Percentiles rank a stretch among this genome's conserved stretches.
These are phyloP conservation scores for Lipomyces chichibuensis DNA, from an alignment of 805 yeast species.

Conservation along the genomic window DNA sequence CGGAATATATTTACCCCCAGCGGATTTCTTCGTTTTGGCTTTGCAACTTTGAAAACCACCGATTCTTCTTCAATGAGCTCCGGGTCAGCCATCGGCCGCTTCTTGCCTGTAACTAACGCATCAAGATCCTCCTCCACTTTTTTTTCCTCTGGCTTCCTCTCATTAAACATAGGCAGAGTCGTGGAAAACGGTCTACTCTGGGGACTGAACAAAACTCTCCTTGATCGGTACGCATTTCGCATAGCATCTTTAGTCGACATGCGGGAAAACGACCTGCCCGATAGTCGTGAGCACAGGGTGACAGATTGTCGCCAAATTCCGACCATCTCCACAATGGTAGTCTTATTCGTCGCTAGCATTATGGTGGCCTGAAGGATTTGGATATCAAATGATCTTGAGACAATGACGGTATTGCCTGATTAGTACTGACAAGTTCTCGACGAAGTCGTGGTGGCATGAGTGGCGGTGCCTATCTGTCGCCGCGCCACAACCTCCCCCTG, in stretches of 20 bases:
- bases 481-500: neutral
- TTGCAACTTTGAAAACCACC: constrained; percentile 20
- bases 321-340: neutral
- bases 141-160: constrained; percentile 3
- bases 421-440: too few relatives aligned
- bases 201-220: neutral
- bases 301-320: neutral
- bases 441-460: neutral
- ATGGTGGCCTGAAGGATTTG: neutral
- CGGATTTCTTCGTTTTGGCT: constrained; percentile 13
- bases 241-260: neutral
- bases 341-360: neutral
- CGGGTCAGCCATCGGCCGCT: constrained; percentile 15
- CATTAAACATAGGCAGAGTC: neutral
- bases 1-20: constrained; percentile 17
- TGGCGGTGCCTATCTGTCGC: neutral
- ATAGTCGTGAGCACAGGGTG: neutral
- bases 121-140: constrained; percentile 11
- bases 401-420: neutral
- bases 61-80: constrained; percentile 18
- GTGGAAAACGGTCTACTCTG: constrained; percentile 4
- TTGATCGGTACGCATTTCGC: neutral
- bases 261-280: neutral
- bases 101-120: constrained; percentile 14
- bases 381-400: neutral